phyloP scores from a whole-genome alignment of 2,329 filamentous ascomycete species.

The Diaporthe longicolla region DNA sequence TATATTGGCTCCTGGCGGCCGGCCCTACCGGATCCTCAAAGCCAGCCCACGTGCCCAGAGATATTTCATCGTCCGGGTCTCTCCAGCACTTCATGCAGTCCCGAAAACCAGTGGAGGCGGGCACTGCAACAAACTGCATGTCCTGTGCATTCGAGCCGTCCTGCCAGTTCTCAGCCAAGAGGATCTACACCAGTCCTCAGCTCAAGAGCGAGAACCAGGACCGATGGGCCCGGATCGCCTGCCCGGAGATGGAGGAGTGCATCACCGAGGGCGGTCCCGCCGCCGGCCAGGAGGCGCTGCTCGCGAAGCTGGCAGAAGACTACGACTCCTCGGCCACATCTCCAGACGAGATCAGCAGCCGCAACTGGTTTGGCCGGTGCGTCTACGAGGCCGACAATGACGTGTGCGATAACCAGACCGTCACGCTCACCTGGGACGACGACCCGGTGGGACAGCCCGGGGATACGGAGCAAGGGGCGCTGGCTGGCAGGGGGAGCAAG shows the following conservation, averaged over 20 bases:
- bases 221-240: slow-evolving; percentile 24
- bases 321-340: background rate
- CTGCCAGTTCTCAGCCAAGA: slow-evolving; percentile 12
- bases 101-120: slow-evolving; percentile 2
- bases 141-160: slow-evolving; percentile 3
- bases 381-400: slow-evolving; percentile 30
- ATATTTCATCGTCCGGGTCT: background rate
- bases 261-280: background rate
- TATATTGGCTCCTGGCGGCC: slow-evolving; percentile 3
- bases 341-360: background rate
- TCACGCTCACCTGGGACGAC: slow-evolving; percentile 21
- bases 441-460: background rate
- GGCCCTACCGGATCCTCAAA: background rate
- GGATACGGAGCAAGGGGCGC: background rate
- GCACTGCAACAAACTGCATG: background rate
- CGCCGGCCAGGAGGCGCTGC: slow-evolving; percentile 3
- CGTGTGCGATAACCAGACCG: slow-evolving; percentile 27
- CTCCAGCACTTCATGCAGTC: slow-evolving; percentile 16
- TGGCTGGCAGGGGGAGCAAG: slow-evolving; percentile 7
- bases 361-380: slow-evolving; percentile 26
- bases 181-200: slow-evolving; percentile 11
- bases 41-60: slow-evolving; percentile 1
- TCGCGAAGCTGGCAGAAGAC: slow-evolving; percentile 6
- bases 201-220: slow-evolving; percentile 25
- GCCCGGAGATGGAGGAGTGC: slow-evolving; percentile 25